These are phyloP conservation scores for Ustulina deusta DNA, from an alignment of 2,329 filamentous ascomycete species.

Conservation along the genomic window DNA sequence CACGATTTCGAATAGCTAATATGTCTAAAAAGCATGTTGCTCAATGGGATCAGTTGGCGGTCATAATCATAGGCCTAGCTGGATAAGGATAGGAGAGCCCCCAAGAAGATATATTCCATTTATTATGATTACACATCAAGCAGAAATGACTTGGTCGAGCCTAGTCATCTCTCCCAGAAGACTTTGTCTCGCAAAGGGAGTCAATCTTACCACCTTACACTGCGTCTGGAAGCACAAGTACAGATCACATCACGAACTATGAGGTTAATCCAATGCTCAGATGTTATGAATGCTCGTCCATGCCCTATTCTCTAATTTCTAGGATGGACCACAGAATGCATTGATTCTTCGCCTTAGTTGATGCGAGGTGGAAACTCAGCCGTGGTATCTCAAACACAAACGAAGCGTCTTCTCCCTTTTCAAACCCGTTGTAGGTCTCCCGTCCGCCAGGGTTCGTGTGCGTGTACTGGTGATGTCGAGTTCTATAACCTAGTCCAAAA, in stretches of 20 bases:
- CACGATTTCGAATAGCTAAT: not conserved
- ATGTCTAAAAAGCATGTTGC: too few relatives aligned
- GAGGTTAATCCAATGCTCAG: not conserved
- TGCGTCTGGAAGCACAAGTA: not conserved
- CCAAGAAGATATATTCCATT: conserved; percentile 1
- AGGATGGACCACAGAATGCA: not conserved
- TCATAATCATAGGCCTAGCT: not conserved
- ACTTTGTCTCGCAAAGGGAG: not conserved
- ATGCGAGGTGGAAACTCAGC: conserved; percentile 3
- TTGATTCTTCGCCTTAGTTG: not conserved
- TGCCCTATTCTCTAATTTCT: not conserved
- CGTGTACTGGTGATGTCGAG: not conserved
- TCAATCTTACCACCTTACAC: not conserved
- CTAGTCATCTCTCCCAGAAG: not conserved
- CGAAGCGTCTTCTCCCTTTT: conserved; percentile 6
- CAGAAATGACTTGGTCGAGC: not conserved
- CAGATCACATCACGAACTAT: not conserved
- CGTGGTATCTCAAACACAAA: conserved; percentile 28
- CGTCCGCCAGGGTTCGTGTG: not conserved
- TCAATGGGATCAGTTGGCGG: not conserved
- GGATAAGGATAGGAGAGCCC: not conserved
- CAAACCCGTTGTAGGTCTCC: not conserved
- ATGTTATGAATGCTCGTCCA: conserved; percentile 6
- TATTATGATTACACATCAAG: conserved; percentile 3
- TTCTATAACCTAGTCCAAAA: not conserved